These are phyloP conservation scores for Cryptosporidium xiaoi DNA, from an alignment of 169 alveolate species.

Conservation along the genomic window DNA sequence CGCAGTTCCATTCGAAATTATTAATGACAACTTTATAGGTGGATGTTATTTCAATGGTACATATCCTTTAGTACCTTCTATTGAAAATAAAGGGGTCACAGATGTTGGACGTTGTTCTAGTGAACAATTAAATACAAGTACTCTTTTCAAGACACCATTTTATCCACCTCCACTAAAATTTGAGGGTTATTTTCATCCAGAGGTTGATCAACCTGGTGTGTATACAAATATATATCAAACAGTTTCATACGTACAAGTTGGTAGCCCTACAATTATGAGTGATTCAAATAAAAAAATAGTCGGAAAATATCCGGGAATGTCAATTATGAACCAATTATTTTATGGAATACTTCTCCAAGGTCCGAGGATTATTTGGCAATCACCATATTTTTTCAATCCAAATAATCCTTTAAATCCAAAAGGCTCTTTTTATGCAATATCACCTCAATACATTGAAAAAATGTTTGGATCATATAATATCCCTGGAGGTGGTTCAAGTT, in stretches of 20 bases:
- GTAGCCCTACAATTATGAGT: neutral
- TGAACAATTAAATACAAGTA: constrained; percentile 31
- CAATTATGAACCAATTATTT: constrained; percentile 34
- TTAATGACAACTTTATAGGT: constrained; percentile 65
- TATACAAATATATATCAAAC: constrained; percentile 23
- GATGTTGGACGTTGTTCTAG: constrained; percentile 49
- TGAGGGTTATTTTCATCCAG: constrained; percentile 58
- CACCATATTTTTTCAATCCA: constrained; percentile 38
- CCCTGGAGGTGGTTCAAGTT: constrained; percentile 70
- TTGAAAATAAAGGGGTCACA: constrained; percentile 39
- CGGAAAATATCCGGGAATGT: constrained; percentile 58
- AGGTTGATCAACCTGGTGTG: constrained; percentile 48
- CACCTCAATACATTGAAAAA: constrained; percentile 55
- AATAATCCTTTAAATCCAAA: constrained; percentile 33
- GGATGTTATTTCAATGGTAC: constrained; percentile 71
- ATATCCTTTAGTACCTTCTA: constrained; percentile 57
- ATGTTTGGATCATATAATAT: constrained; percentile 46
- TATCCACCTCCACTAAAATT: constrained; percentile 66
- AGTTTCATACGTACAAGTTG: constrained; percentile 25
- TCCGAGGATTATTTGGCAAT: constrained; percentile 57
- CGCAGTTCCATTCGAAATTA: constrained; percentile 24
- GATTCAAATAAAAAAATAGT: constrained; percentile 45
- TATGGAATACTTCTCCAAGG: constrained; percentile 69
- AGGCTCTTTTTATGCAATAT: constrained; percentile 70
- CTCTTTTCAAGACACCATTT: constrained; percentile 30